These are phyloP conservation scores for Fusarium oligoseptatum DNA, from an alignment of 2,329 filamentous ascomycete genomes.

Conservation along the genomic window DNA sequence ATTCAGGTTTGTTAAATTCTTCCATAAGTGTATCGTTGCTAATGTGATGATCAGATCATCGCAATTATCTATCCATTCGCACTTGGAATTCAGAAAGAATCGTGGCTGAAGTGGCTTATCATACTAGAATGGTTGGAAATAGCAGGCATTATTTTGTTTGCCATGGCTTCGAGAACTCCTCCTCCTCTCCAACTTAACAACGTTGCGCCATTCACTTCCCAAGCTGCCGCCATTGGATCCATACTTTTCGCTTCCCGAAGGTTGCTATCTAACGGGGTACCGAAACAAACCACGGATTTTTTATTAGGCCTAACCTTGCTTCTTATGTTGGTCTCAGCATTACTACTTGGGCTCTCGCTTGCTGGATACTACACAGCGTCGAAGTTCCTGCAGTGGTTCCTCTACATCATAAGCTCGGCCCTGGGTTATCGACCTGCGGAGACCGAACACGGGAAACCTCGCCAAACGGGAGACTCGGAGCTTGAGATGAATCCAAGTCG, in stretches of 20 bases:
- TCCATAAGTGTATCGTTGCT: neutral
- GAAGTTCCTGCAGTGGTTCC: constrained; percentile 10
- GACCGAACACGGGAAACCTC: neutral
- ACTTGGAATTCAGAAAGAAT: constrained; percentile 3
- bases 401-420: constrained; percentile 9
- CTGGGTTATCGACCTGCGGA: constrained; percentile 4
- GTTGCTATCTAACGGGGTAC: neutral
- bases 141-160: neutral
- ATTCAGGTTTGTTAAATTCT: neutral
- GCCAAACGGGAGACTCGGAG: neutral
- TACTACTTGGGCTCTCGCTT: constrained; percentile 11
- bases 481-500: neutral
- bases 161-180: neutral
- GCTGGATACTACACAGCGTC: constrained; percentile 8
- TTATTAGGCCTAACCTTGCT: constrained; percentile 4
- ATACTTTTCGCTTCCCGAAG: constrained; percentile 1
- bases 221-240: constrained; percentile 4
- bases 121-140: neutral
- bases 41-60: neutral
- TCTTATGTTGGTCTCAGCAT: constrained; percentile 1
- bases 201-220: constrained; percentile 6
- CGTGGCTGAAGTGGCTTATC: neutral
- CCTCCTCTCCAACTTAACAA: neutral
- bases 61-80: constrained; percentile 7
- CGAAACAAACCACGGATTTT: neutral